Conservation (phyloP, 2,329 filamentous ascomycete species). For the Phyllosticta paracitricarpa region DNA sequence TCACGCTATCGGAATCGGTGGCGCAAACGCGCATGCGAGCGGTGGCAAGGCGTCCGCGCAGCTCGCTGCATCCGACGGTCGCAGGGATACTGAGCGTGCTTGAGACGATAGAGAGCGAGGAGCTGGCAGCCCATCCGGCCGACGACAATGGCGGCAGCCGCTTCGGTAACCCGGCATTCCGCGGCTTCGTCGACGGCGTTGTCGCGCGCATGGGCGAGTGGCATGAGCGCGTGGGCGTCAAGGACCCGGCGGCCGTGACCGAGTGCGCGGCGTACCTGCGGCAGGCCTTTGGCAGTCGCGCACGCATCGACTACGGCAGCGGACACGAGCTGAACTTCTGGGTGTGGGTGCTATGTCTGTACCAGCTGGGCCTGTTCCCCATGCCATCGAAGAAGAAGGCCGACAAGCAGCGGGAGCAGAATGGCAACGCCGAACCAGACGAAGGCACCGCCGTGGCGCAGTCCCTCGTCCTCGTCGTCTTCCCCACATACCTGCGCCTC, state of each 20-base stretch:
- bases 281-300: constrained; percentile 76
- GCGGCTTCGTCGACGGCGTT: constrained; percentile 64
- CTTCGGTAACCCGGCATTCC: constrained; percentile 91
- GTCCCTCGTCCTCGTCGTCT: constrained; percentile 61
- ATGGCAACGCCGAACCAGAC: not conserved
- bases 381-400: not conserved
- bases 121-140: constrained; percentile 63
- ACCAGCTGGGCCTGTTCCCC: constrained; percentile 61
- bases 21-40: constrained; percentile 56
- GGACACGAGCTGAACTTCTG: constrained; percentile 97
- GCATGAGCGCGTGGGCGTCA: constrained; percentile 53
- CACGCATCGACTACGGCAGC: constrained; percentile 89
- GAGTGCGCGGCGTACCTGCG: constrained; percentile 74
- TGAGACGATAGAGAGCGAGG: constrained; percentile 50
- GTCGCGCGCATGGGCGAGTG: constrained; percentile 41
- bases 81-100: constrained; percentile 59
- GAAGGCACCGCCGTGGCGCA: constrained; percentile 55
- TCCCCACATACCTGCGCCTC: constrained; percentile 69
- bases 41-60: constrained; percentile 29
- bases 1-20: constrained; percentile 74
- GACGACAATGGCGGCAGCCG: constrained; percentile 76
- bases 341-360: constrained; percentile 91
- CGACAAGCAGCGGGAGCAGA: not conserved
- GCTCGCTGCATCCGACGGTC: constrained; percentile 43
- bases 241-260: constrained; percentile 43